These are phyloP conservation scores for Trichoderma sp. DNA, from an alignment of 2,329 filamentous ascomycete genomes.

Conservation along the genomic window DNA sequence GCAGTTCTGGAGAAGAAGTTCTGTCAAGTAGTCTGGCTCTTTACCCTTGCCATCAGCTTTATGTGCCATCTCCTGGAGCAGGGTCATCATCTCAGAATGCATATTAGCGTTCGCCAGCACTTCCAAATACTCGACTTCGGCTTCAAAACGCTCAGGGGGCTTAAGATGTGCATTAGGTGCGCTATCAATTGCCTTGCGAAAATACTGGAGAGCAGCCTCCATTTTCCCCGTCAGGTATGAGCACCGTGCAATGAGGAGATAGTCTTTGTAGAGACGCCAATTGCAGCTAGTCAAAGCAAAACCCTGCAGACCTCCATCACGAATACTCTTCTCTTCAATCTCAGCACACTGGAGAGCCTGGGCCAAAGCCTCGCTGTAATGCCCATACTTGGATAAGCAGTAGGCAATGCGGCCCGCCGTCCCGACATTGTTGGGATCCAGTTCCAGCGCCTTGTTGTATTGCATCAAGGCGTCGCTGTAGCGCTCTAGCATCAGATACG, in stretches of 20 bases:
- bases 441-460: constrained; percentile 41
- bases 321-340: constrained; percentile 38
- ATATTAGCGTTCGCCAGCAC: constrained; percentile 42
- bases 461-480: constrained; percentile 40
- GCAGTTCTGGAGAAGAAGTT: constrained; percentile 41
- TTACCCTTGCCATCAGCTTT: constrained; percentile 31
- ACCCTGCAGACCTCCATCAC: constrained; percentile 31
- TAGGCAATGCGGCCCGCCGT: constrained; percentile 45
- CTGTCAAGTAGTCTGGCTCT: constrained; percentile 36
- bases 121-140: constrained; percentile 42
- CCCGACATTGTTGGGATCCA: constrained; percentile 43
- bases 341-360: constrained; percentile 42
- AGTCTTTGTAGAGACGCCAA: constrained; percentile 47
- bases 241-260: constrained; percentile 42
- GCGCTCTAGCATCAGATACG: constrained; percentile 42
- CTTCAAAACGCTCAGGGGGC: constrained; percentile 40
- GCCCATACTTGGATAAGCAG: constrained; percentile 42
- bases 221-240: constrained; percentile 38
- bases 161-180: constrained; percentile 33
- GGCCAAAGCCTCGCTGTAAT: constrained; percentile 40
- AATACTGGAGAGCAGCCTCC: constrained; percentile 41
- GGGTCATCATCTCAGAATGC: constrained; percentile 39
- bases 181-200: constrained; percentile 40
- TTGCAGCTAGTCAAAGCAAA: constrained; percentile 35
- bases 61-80: constrained; percentile 39